These are phyloP conservation scores for Peronospora belbahrii DNA, from an alignment of 352 stramenopile genomes.

Conservation along the genomic window DNA sequence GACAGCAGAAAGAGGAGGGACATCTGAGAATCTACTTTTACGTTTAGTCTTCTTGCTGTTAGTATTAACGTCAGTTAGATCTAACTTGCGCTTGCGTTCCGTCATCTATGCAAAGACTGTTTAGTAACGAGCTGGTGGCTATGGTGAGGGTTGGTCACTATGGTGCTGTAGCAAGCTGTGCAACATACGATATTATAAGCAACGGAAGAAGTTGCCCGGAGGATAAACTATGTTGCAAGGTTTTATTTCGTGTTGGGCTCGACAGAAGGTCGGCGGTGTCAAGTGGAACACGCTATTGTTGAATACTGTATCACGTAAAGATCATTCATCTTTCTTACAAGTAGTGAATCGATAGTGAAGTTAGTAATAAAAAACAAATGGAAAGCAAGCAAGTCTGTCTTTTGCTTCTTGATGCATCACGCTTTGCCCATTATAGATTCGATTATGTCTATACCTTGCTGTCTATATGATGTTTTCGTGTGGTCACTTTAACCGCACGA, in stretches of 20 bases:
- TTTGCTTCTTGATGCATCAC: not conserved
- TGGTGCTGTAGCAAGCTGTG: too few relatives aligned
- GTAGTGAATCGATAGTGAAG: too few relatives aligned
- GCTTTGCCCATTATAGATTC: constrained; percentile 5
- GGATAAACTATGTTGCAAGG: too few relatives aligned
- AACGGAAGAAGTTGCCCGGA: not conserved
- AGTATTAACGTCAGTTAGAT: constrained; percentile 50
- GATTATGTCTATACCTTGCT: constrained; percentile 27
- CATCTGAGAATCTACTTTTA: constrained; percentile 76
- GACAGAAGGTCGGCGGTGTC: too few relatives aligned
- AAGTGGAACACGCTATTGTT: too few relatives aligned
- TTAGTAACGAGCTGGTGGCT: not conserved
- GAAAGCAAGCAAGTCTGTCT: not conserved
- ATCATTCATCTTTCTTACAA: too few relatives aligned
- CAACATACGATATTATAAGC: not conserved
- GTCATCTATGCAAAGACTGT: constrained; percentile 34
- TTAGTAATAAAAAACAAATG: not conserved
- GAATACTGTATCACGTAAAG: too few relatives aligned
- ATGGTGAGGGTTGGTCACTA: not conserved
- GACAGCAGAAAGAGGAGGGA: too few relatives aligned
- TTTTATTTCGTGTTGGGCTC: too few relatives aligned
- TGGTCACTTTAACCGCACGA: constrained; percentile 30
- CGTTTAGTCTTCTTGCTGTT: constrained; percentile 42
- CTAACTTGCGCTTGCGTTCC: constrained; percentile 59
- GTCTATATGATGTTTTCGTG: constrained; percentile 8